Conservation (phyloP, 1,284 basidiomycete species). For the Gomphus bonarii region DNA sequence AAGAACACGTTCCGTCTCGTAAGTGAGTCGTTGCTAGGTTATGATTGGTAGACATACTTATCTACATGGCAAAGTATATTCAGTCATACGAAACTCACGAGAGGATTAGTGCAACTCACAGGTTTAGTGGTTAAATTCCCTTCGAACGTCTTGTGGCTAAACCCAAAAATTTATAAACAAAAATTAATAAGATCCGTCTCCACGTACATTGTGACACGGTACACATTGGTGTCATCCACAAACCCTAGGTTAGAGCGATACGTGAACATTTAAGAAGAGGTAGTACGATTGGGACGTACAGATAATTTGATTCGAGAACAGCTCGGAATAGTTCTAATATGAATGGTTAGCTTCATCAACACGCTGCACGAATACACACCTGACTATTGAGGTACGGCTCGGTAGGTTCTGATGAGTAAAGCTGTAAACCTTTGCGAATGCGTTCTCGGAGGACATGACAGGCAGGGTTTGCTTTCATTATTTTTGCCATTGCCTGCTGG, state of each 20-base stretch:
- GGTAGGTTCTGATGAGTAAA: slow-evolving; percentile 98
- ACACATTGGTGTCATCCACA: slow-evolving; percentile 99
- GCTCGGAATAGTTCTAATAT: slow-evolving; percentile 82
- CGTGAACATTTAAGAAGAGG: background rate
- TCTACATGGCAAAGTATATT: slow-evolving; percentile 11
- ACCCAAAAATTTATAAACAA: slow-evolving; percentile 10
- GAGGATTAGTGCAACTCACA: slow-evolving; percentile 50
- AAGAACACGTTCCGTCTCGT: background rate
- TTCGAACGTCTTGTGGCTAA: slow-evolving; percentile 95
- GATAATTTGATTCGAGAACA: slow-evolving; percentile 99
- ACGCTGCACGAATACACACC: slow-evolving; percentile 22
- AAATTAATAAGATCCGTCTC: background rate
- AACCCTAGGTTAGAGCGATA: slow-evolving; percentile 49
- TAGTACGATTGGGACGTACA: slow-evolving; percentile 43
- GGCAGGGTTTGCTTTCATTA: slow-evolving; percentile 99
- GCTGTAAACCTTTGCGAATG: slow-evolving; percentile 95
- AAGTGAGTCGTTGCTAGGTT: background rate
- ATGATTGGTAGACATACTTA: slow-evolving; percentile 15
- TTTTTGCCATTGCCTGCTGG: slow-evolving; percentile 99
- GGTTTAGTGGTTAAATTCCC: slow-evolving; percentile 99
- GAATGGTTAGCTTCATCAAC: slow-evolving; percentile 21
- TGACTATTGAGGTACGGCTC: slow-evolving; percentile 98
- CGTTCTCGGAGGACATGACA: slow-evolving; percentile 96
- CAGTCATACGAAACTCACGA: background rate
- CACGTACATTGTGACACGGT: slow-evolving; percentile 92